Conservation (phyloP, 164 flowering plant genomes). For the Tetrastigma voinierianum region DNA sequence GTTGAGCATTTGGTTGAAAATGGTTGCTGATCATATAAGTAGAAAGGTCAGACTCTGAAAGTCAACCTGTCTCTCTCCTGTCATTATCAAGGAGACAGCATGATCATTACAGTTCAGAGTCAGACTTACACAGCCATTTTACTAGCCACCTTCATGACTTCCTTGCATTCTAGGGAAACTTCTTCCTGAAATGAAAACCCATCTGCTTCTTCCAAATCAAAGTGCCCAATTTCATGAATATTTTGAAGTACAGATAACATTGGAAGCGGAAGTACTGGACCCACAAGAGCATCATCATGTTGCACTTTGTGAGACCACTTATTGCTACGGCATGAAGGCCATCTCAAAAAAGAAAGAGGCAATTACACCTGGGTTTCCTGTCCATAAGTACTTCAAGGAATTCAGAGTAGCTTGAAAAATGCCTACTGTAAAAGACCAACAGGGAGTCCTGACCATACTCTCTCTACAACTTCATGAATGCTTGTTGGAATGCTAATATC, state of each 20-base stretch:
- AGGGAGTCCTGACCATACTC: slow-evolving; percentile 56
- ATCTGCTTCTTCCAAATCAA: slow-evolving; percentile 19
- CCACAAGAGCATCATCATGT: slow-evolving; percentile 41
- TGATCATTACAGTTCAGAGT: slow-evolving; percentile 13
- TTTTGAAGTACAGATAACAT: slow-evolving; percentile 38
- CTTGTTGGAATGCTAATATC: slow-evolving; percentile 50
- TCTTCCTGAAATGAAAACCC: slow-evolving; percentile 26
- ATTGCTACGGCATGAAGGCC: slow-evolving; percentile 47
- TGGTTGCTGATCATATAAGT: slow-evolving; percentile 29
- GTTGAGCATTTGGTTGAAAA: slow-evolving; percentile 9
- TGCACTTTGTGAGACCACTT: slow-evolving; percentile 44
- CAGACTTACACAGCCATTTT: slow-evolving; percentile 25
- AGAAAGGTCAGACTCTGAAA: slow-evolving; percentile 28
- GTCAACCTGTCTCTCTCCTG: slow-evolving; percentile 27
- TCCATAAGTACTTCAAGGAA: slow-evolving; percentile 31
- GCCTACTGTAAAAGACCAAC: slow-evolving; percentile 42
- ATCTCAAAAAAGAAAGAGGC: slow-evolving; percentile 52
- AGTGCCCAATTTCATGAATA: slow-evolving; percentile 17
- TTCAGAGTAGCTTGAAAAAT: slow-evolving; percentile 48
- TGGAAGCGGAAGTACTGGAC: slow-evolving; percentile 76
- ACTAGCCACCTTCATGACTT: slow-evolving; percentile 39
- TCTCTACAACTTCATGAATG: slow-evolving; percentile 56
- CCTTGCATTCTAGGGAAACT: slow-evolving; percentile 31
- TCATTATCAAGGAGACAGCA: slow-evolving; percentile 61
- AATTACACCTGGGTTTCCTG: slow-evolving; percentile 28